Conservation (phyloP, 139 green algal species). For the Asterochloris erici region DNA sequence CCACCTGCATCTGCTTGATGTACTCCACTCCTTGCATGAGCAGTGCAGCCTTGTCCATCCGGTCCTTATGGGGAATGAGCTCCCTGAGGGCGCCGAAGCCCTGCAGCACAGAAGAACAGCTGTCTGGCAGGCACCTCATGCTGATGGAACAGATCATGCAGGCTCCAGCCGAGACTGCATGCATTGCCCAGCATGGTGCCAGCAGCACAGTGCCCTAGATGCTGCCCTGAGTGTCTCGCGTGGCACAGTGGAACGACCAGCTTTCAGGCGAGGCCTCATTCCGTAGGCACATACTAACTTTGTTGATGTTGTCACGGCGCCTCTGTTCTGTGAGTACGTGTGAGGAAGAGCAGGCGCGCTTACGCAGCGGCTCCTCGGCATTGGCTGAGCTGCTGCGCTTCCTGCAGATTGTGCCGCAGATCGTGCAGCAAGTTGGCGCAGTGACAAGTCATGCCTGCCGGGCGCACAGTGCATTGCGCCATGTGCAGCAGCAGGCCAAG, state of each 20-base stretch:
- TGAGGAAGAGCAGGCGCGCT: background rate
- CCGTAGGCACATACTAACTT: background rate
- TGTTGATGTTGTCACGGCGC: constrained; percentile 29
- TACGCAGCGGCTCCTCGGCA: no score
- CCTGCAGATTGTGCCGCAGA: no score
- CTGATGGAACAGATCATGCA: background rate
- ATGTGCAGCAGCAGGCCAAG: no score
- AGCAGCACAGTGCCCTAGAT: background rate
- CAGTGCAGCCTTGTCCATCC: constrained; percentile 30
- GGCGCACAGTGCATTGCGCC: no score
- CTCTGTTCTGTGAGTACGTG: constrained; percentile 27
- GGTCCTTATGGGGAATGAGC: constrained; percentile 26
- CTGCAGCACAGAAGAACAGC: background rate
- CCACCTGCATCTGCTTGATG: constrained; percentile 28
- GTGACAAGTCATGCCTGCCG: no score
- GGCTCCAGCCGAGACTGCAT: background rate
- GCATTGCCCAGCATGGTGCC: background rate
- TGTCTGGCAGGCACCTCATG: background rate
- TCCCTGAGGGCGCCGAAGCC: constrained; percentile 24
- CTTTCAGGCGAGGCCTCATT: background rate
- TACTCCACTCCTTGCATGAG: constrained; percentile 24
- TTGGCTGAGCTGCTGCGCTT: no score
- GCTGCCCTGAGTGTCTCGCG: no score
- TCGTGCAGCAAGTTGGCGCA: no score
- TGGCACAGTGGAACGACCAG: background rate